These are phyloP conservation scores for Solanum bulbocastanum DNA, from an alignment of 257 asterid genomes.

Conservation along the genomic window DNA sequence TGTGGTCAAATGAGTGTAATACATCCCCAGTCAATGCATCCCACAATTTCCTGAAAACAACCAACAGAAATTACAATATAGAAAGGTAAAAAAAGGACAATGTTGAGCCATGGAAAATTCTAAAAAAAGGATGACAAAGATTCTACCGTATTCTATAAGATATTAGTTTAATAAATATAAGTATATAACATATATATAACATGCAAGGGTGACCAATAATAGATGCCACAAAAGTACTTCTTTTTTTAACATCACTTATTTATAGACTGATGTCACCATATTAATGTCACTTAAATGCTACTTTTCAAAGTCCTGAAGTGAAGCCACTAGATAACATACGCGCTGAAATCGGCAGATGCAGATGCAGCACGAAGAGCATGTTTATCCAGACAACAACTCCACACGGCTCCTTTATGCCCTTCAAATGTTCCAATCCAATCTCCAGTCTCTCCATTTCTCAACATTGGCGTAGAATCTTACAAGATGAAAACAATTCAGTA, in stretches of 20 bases:
- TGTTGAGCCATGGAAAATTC: background rate
- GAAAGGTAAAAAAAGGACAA: background rate
- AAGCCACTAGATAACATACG: conserved; percentile 36
- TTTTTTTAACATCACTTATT: background rate
- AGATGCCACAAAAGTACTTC: background rate
- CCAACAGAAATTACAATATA: conserved; percentile 1
- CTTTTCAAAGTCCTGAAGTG: background rate
- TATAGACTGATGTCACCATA: background rate
- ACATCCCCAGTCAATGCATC: conserved; percentile 94
- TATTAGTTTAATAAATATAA: background rate
- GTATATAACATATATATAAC: background rate
- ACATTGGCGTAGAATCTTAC: conserved; percentile 85
- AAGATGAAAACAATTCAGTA: background rate
- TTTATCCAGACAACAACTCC: conserved; percentile 92
- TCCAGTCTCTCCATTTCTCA: conserved; percentile 97
- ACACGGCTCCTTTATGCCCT: conserved; percentile 99
- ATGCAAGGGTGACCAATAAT: background rate
- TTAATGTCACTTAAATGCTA: background rate
- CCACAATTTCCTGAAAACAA: conserved; percentile 80
- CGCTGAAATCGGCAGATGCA: conserved; percentile 96
- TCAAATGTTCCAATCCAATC: conserved; percentile 98
- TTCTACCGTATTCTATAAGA: background rate
- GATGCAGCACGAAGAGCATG: conserved; percentile 90
- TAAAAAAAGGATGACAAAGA: background rate
- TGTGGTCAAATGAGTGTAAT: conserved; percentile 90